Evolutionary conservation across 1,139 yeast species (phyloP).

Genomic region (Saccharomyces hybrid): DNA sequence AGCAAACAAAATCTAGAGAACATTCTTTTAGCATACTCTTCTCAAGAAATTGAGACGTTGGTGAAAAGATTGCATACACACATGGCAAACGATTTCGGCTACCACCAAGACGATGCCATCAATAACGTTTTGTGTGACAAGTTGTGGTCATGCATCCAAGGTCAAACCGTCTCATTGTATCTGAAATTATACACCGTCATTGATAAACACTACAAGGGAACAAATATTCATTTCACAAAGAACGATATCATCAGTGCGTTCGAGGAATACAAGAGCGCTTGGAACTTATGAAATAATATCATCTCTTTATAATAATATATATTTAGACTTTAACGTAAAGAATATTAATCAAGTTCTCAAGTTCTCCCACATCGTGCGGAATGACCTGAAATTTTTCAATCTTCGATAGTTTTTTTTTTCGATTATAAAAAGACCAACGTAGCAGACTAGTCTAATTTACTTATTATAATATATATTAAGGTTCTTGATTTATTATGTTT

Average conservation of each 20-base stretch:
- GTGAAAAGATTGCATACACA: constrained; percentile 51
- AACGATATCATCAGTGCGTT: constrained; percentile 40
- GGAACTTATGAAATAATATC: background rate
- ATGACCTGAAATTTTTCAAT: background rate
- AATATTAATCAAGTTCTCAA: background rate
- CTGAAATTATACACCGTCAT: constrained; percentile 37
- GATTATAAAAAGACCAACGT: background rate
- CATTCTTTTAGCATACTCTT: constrained; percentile 48
- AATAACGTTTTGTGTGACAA: constrained; percentile 36
- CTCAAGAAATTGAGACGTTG: constrained; percentile 50
- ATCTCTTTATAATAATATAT: background rate
- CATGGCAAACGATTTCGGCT: constrained; percentile 52
- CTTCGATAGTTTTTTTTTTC: background rate
- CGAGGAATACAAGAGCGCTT: constrained; percentile 24
- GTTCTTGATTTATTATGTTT: background rate
- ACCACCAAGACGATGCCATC: constrained; percentile 31
- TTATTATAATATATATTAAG: background rate
- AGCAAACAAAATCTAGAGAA: constrained; percentile 53
- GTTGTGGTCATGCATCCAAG: constrained; percentile 46
- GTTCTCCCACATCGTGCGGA: background rate
- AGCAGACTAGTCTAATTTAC: too few species aligned
- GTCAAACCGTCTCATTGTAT: constrained; percentile 40
- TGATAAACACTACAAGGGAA: constrained; percentile 40
- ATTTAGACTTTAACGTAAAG: background rate
- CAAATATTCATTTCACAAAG: constrained; percentile 36